Base-by-base conservation (phyloP, 106 monocot genomes). In the Triglochin maritima region DNA sequence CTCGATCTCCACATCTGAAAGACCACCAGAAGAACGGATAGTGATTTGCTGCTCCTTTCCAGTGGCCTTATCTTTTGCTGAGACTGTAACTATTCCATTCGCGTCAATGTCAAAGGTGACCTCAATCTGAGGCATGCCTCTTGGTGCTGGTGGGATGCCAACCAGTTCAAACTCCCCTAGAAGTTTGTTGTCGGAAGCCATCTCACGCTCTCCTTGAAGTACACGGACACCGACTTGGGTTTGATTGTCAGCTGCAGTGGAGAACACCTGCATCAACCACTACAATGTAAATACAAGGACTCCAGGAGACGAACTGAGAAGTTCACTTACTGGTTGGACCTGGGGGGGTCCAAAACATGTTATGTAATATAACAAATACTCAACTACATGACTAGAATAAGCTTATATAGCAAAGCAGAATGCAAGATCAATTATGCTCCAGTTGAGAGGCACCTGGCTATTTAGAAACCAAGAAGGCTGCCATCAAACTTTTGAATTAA, bases 111-210 rank as follows among this genome's bases (percentile, higher is more conserved):
- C 66, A 11, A 66, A 66, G 9, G 66, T 66, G 17, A 66, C 66
- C 41, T 66, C 66, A 48, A 66, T 66, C 50, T 66, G 66, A 3
- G 66, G 66, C 66, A 66, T 15, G 17, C 66, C 66, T 15, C 66
- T 66, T 7, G 66, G 66, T 7, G 66, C 52, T 0, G 66, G 66
- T 29, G 66, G 66, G 52, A 66, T 66, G 50, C 66, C 66, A 8
- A 66, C 66, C 9, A 66, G 66, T 1, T 66, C 66, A 50, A 66
- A 66, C 12, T 66, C 66, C 9, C 66, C 66, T 9, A 66, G 51
- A 7, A 66, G 66, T 52, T 66, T 66, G 66, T 66, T 66, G 66
- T 66, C 66, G 5, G 66, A 14, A 17, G 66, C 66, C 66, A 66
- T 66, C 47, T 51, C 66, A 42, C 66, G 66, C 29, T 66, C 66